Evolutionary conservation across 2,329 filamentous ascomycete species (phyloP), one percentile per base, ranked within the genome.

Genomic region (Nemania sp.): DNA sequence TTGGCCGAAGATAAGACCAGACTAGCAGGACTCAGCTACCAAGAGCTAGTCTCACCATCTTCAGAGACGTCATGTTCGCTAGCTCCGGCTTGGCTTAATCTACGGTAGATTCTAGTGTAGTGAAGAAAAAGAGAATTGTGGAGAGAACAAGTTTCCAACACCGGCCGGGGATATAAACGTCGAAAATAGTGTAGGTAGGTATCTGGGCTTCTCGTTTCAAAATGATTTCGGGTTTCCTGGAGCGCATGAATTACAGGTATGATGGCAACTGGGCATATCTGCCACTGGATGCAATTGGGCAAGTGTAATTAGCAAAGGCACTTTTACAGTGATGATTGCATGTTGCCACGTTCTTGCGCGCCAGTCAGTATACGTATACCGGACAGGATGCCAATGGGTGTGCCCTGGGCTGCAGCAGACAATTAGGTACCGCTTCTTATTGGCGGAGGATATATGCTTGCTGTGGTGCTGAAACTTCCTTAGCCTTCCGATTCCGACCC

Each of bases 1-100:
- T 66, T 66, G 64, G 64, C 46, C 42, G 37, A 57, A 66, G 64
- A 66, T 66, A 66, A 66, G 64, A 32, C 51, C 45, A 29, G 46
- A 37, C 45, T 55, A 17, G 21, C 40, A 32, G 17, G 32, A n/a
- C n/a, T 43, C 54, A 51, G 59, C 37, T 40, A 45, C 42, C 2
- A 13, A 37, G 17, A 48, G 32, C 10, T 32, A 25, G 53, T 47
- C 21, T 18, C 42, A 48, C 48, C 48, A 51, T 51, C 47, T 48
- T 48, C 17, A 21, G 25, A 48, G 21, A 48, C 20, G 21, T 17
- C 45, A n/a, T 34, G 10, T n/a, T 29, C 25, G 25, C 35, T 39
- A 11, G 35, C 35, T 4, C 5, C 3, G 35, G 4, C 35, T 39
- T 39, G 35, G 10, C 11, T 11, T 4, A 11, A 13, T n/a, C n/a